Evolutionary conservation across 2,329 filamentous ascomycete species (phyloP).

Genomic region (Ascosphaera acerosa): DNA sequence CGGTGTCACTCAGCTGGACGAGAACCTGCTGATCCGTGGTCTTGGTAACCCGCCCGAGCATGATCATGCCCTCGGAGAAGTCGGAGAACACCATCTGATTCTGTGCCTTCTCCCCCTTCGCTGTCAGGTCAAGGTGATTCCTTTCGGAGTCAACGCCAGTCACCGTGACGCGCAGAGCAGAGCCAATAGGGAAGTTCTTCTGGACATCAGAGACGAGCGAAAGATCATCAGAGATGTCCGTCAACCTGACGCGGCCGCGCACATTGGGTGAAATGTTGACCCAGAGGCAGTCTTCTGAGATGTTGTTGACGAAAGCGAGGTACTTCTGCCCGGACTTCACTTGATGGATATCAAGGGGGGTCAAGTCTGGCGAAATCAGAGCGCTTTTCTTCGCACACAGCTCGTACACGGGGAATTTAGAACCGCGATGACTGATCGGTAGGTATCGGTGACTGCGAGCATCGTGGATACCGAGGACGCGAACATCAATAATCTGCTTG

Average conservation of each 20-base stretch:
- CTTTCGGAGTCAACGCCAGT: conserved; percentile 45
- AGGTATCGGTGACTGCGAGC: conserved; percentile 76
- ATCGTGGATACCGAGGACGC: conserved; percentile 68
- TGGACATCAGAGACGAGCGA: conserved; percentile 51
- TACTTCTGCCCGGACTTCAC: conserved; percentile 46
- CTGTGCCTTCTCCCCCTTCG: conserved; percentile 32
- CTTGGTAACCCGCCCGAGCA: conserved; percentile 67
- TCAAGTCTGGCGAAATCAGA: conserved; percentile 26
- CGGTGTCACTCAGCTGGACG: conserved; percentile 55
- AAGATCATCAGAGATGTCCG: conserved; percentile 72
- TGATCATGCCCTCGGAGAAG: conserved; percentile 51
- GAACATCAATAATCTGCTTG: conserved; percentile 46
- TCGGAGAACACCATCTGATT: conserved; percentile 41
- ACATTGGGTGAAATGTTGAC: conserved; percentile 74
- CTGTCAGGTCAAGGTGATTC: conserved; percentile 62
- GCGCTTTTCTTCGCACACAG: conserved; percentile 52
- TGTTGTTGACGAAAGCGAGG: conserved; percentile 77
- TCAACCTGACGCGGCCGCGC: conserved; percentile 53
- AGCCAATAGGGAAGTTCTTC: conserved; percentile 70
- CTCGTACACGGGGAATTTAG: conserved; percentile 59
- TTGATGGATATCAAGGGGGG: conserved; percentile 43
- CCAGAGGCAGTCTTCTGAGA: conserved; percentile 58
- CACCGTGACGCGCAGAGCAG: conserved; percentile 58
- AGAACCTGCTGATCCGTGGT: conserved; percentile 60
- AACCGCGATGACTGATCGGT: conserved; percentile 63